Percentiles rank a stretch among this genome's conserved stretches.
phyloP scores from a whole-genome alignment of 371 early-diverging fungal genomes.

The Rhizopus microsporus region DNA sequence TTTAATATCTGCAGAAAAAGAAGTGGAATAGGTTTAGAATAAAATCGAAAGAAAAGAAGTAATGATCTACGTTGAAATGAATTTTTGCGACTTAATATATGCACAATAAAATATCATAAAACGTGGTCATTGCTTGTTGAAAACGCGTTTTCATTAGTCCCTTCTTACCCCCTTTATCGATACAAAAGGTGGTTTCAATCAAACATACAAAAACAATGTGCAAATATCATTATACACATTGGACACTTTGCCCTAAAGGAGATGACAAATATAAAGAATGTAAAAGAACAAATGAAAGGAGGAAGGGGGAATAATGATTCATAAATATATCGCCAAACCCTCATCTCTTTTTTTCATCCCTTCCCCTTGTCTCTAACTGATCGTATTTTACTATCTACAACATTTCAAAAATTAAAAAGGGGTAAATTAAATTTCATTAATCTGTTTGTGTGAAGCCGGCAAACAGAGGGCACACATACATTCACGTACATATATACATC shows the following conservation, averaged over 20 bases:
- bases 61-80: background rate
- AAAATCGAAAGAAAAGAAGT: conserved; percentile 1
- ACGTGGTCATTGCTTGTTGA: background rate
- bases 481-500: no score
- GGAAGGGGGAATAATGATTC: background rate
- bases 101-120: background rate
- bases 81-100: conserved; percentile 4
- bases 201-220: conserved; percentile 2
- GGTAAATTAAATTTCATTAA: no score
- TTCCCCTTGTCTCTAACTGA: no score
- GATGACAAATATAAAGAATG: background rate
- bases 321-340: no score
- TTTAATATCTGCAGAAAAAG: background rate
- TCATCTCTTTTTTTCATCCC: no score
- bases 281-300: background rate
- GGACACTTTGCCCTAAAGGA: background rate
- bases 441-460: no score
- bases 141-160: background rate
- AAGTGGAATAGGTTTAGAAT: background rate
- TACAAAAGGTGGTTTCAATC: background rate
- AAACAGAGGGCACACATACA: no score
- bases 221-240: background rate
- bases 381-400: no score
- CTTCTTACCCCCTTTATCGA: background rate
- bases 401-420: no score